phyloP scores from a whole-genome alignment of 2,329 filamentous ascomycete genomes.

The Colletotrichum godetiae region DNA sequence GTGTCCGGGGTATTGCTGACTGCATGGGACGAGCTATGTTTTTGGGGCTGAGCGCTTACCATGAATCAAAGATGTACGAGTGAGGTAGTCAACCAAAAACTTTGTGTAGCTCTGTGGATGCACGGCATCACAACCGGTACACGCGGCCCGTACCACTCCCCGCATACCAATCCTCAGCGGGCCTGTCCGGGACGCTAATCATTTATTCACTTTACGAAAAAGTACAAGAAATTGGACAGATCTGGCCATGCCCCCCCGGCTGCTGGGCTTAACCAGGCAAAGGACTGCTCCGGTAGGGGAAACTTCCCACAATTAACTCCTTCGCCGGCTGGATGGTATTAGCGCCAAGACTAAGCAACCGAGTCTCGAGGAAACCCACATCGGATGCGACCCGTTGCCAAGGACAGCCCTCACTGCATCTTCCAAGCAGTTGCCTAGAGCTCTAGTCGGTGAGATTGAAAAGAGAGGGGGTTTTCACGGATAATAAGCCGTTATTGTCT shows the following conservation, averaged over 20 bases:
- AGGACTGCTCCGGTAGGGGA: neutral
- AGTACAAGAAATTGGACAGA: neutral
- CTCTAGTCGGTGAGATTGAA: neutral
- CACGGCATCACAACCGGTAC: neutral
- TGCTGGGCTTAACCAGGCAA: neutral
- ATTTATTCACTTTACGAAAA: neutral
- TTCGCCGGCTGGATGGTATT: neutral
- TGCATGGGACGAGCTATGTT: neutral
- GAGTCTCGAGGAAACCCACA: neutral
- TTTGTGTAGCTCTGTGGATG: neutral
- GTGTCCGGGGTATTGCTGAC: neutral
- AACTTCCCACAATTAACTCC: neutral
- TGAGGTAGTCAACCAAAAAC: neutral
- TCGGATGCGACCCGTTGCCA: neutral
- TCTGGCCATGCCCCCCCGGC: neutral
- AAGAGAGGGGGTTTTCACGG: neutral
- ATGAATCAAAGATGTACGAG: neutral
- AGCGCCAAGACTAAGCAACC: neutral
- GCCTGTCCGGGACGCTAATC: neutral
- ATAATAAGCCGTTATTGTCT: neutral
- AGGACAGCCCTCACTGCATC: neutral
- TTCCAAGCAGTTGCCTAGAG: neutral
- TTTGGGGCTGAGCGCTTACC: neutral
- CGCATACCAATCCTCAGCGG: neutral
- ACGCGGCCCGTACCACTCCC: neutral